Base-by-base conservation (phyloP, 2,329 filamentous ascomycete genomes). In the Cordyceps cicadae region DNA sequence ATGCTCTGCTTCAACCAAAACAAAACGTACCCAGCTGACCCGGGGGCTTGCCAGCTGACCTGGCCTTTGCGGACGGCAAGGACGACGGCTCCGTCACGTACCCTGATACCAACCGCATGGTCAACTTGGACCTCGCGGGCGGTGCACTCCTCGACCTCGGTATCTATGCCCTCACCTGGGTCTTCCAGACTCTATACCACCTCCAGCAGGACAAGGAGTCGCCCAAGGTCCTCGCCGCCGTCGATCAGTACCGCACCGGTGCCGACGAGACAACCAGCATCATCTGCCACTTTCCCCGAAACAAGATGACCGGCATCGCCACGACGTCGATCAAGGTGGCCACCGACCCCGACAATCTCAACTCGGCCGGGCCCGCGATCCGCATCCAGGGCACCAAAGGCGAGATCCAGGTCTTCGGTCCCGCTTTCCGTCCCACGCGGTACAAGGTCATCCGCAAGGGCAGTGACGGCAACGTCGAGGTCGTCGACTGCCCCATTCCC, bases 151-250 rank as follows among this genome's bases (percentile, higher is more conserved):
- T 96, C 55, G 92, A 96, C 73, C 79, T 96, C 61, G 92, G 92
- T 63, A 88, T 96, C 73, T 96, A 96, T 77, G 85, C 89, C 52
- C 76, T 96, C 63, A 95, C 90, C 37, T 96, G 92, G 92, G 82
- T 94, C 54, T 95, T 93, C 81, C 90, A 96, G 75, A 88, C 87
- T 50, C 81, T 96, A 32, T 96, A 96, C 75, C 89, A 92, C 72
- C 84, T 88, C 3, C 88, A 92, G 69, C 81, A 86, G 2, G 79
- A 86, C 65, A 88, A 90, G 66, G 82, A 90, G 72, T 70, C 81
- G 1, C 92, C 92, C 5, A 80, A 77, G 50, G 86, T 94, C 3
- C 76, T 85, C 11, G 82, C 86, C 0, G 84, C 88, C 57, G 84
- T 92, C 67, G 85, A 84, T 69, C 88, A 88, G 70, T 90, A 90